These are phyloP conservation scores for Hypoxylon sp. DNA, from an alignment of 2,329 filamentous ascomycete species.

Conservation along the genomic window DNA sequence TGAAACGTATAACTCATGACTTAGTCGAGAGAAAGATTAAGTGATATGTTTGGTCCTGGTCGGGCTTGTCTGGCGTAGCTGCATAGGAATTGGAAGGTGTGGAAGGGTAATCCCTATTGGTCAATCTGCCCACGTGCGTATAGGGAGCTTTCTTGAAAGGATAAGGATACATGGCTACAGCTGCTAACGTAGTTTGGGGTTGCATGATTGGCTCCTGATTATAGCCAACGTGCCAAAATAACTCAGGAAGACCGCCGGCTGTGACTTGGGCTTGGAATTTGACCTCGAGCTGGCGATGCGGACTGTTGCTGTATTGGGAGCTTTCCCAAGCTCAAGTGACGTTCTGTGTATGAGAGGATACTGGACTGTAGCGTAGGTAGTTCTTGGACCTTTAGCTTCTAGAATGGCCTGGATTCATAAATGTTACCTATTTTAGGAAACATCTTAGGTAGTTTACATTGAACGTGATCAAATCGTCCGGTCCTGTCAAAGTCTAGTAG, in stretches of 20 bases:
- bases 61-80: slow-evolving; percentile 15
- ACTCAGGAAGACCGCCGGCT: slow-evolving; percentile 12
- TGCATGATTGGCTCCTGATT: slow-evolving; percentile 37
- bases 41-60: slow-evolving; percentile 14
- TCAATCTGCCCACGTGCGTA: slow-evolving; percentile 38
- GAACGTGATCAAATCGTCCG: background rate
- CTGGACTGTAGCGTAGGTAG: background rate
- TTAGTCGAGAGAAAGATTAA: background rate
- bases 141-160: slow-evolving; percentile 35
- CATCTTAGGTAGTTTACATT: background rate
- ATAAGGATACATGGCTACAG: slow-evolving; percentile 31
- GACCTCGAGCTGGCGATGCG: slow-evolving; percentile 16
- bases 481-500: no score
- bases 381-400: no score
- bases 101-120: slow-evolving; percentile 30
- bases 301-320: slow-evolving; percentile 15
- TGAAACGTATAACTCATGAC: slow-evolving; percentile 1
- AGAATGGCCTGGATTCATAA: background rate
- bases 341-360: background rate
- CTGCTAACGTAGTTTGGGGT: slow-evolving; percentile 20
- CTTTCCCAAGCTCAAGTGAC: background rate
- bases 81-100: slow-evolving; percentile 23
- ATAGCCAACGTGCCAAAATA: slow-evolving; percentile 8
- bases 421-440: background rate
- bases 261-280: slow-evolving; percentile 23